These are phyloP conservation scores for Euptelea pleiosperma DNA, from an alignment of 164 flowering plant genomes.

Conservation along the genomic window DNA sequence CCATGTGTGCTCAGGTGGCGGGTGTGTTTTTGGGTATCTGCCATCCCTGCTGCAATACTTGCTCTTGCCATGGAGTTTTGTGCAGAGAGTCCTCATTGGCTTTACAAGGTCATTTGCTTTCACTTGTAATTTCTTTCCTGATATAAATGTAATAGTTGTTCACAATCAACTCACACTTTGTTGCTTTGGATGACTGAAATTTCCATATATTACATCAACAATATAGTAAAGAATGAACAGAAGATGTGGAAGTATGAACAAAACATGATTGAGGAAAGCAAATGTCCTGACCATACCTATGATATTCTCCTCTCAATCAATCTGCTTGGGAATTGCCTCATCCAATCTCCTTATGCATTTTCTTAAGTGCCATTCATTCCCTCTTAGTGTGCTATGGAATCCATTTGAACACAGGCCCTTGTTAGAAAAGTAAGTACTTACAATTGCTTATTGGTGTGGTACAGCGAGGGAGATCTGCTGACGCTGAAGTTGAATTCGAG, in stretches of 20 bases:
- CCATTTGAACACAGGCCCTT: neutral
- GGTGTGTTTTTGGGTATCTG: constrained; percentile 87
- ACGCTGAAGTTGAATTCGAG: constrained; percentile 84
- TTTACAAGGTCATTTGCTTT: constrained; percentile 62
- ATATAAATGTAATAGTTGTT: neutral
- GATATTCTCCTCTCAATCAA: neutral
- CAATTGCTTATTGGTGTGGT: constrained; percentile 8
- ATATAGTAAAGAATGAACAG: no score
- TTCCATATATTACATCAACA: no score
- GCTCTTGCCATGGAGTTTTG: constrained; percentile 74
- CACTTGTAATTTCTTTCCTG: neutral
- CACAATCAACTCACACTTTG: no score
- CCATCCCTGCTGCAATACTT: constrained; percentile 76
- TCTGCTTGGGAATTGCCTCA: neutral
- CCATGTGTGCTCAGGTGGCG: constrained; percentile 71
- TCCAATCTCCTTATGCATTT: neutral
- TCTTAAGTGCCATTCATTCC: neutral
- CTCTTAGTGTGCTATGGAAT: neutral
- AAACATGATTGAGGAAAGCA: neutral
- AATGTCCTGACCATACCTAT: neutral
- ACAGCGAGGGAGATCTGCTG: constrained; percentile 75
- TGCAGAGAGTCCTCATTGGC: constrained; percentile 94
- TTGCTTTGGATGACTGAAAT: no score
- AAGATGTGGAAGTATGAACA: no score
- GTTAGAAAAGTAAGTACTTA: neutral